These are phyloP conservation scores for Hemileccinum impolitum DNA, from an alignment of 768 basidiomycete species.

Conservation along the genomic window DNA sequence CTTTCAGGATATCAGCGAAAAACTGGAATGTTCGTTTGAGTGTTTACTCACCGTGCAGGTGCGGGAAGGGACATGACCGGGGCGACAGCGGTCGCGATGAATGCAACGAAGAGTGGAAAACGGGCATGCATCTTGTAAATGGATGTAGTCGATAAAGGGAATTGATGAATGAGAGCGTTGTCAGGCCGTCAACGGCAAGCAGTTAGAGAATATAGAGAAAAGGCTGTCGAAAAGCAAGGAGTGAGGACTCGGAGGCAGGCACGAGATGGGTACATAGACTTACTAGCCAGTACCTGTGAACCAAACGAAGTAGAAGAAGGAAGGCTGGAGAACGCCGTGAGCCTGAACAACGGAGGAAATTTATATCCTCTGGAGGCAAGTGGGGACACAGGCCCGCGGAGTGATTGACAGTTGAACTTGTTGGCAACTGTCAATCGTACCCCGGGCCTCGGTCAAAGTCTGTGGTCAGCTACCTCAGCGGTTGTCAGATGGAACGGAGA, in stretches of 20 bases:
- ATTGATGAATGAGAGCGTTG: constrained; percentile 4
- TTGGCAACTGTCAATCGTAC: too few relatives aligned
- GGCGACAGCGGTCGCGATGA: constrained; percentile 1
- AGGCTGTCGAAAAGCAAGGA: constrained; percentile 4
- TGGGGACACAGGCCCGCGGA: too few relatives aligned
- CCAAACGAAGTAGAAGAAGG: background rate
- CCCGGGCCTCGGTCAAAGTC: too few relatives aligned
- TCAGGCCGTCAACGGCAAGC: constrained; percentile 11
- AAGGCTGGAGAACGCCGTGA: background rate
- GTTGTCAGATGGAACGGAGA: too few relatives aligned
- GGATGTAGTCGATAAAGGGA: background rate
- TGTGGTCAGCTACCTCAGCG: too few relatives aligned
- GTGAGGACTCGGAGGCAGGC: background rate
- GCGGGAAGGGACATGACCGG: constrained; percentile 12
- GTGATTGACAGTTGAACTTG: too few relatives aligned
- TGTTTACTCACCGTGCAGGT: background rate
- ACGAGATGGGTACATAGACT: background rate
- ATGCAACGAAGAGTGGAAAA: constrained; percentile 3
- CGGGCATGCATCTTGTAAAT: constrained; percentile 10
- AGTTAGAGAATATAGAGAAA: constrained; percentile 11
- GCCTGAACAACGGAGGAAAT: too few relatives aligned
- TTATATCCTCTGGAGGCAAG: too few relatives aligned
- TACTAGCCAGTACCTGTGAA: constrained; percentile 23
- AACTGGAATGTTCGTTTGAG: background rate
- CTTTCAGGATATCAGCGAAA: background rate